These are phyloP conservation scores for Leavenworthia alabamica DNA, from an alignment of 345 rosid genomes.

Conservation along the genomic window DNA sequence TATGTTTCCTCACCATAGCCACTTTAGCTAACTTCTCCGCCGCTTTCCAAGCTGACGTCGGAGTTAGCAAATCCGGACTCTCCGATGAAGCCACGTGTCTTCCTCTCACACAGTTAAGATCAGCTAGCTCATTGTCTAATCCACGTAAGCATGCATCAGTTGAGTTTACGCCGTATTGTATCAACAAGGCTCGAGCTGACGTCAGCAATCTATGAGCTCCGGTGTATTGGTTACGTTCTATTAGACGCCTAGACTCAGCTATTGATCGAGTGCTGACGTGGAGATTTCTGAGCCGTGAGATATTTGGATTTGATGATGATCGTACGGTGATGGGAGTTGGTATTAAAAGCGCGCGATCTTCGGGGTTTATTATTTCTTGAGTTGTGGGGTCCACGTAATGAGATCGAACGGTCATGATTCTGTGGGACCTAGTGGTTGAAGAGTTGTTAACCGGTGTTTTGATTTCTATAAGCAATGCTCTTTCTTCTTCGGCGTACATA, in stretches of 20 bases:
- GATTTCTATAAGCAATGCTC: slow-evolving; percentile 62
- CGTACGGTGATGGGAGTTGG: slow-evolving; percentile 50
- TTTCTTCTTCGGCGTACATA: slow-evolving; percentile 63
- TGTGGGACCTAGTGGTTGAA: slow-evolving; percentile 43
- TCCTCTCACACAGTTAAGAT: slow-evolving; percentile 41
- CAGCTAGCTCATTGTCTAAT: slow-evolving; percentile 60
- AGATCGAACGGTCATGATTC: slow-evolving; percentile 56
- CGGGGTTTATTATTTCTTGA: slow-evolving; percentile 36
- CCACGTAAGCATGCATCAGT: slow-evolving; percentile 45
- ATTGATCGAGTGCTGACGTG: slow-evolving; percentile 69
- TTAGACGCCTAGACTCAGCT: slow-evolving; percentile 64
- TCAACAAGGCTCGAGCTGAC: slow-evolving; percentile 64
- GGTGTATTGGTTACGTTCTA: slow-evolving; percentile 43
- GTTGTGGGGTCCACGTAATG: slow-evolving; percentile 51
- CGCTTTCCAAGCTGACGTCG: slow-evolving; percentile 90
- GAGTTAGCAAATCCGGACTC: slow-evolving; percentile 58
- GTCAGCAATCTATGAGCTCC: slow-evolving; percentile 58
- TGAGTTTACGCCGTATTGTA: slow-evolving; percentile 40
- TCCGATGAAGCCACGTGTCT: slow-evolving; percentile 19
- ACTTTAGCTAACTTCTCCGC: slow-evolving; percentile 89
- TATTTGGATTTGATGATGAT: slow-evolving; percentile 35
- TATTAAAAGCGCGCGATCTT: slow-evolving; percentile 41
- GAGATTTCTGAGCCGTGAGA: slow-evolving; percentile 60
- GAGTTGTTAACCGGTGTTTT: slow-evolving; percentile 33
- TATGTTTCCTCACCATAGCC: slow-evolving; percentile 78